Evolutionary conservation across 2,329 filamentous ascomycete genomes (phyloP), one percentile per base, ranked within the genome.

Genomic region (Corynespora cassiicola): DNA sequence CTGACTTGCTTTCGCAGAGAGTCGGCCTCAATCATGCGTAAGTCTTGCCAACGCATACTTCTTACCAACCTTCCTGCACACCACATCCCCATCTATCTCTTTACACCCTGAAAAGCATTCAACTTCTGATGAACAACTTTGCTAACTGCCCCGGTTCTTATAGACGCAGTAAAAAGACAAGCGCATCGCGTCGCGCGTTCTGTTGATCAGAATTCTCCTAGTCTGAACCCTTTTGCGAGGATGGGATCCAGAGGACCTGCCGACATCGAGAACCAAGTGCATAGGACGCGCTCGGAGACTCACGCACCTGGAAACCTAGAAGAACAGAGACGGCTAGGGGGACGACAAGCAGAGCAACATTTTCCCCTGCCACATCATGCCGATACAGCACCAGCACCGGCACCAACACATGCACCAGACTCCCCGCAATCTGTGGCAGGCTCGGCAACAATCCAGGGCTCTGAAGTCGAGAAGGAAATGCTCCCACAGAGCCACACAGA

Each of bases 161-260:
- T 52, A 69, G 66, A 69, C 33, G 34, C 62, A 12, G 59, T 69
- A 52, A 58, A 64, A 40, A 61, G 55, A 25, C 56, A 66, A 36
- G 66, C 66, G 36, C 56, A 65, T 54, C 61, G 63, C 37, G 52
- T 58, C 28, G 66, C 66, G n/a, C 66, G 62, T 32, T 48, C 45
- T 12, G 45, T 46, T 5, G 47, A 46, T 18, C n/a, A n/a, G n/a
- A n/a, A n/a, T n/a, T n/a, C n/a, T n/a, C 21, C 48, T 21, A 65
- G 65, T 31, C 65, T 60, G 51, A 67, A 69, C 20, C 63, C 63
- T 1, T 68, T 67, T 26, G 62, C 65, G 14, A 47, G 63, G 19
- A 43, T 46, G 25, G 50, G 53, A 20, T 62, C 63, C 14, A 49
- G 51, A 30, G 56, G 58, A 16, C 40, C 48, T 4, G 17, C 39